phyloP scores from a whole-genome alignment of 2,329 filamentous ascomycete species.

The Samsoniella hepiali region DNA sequence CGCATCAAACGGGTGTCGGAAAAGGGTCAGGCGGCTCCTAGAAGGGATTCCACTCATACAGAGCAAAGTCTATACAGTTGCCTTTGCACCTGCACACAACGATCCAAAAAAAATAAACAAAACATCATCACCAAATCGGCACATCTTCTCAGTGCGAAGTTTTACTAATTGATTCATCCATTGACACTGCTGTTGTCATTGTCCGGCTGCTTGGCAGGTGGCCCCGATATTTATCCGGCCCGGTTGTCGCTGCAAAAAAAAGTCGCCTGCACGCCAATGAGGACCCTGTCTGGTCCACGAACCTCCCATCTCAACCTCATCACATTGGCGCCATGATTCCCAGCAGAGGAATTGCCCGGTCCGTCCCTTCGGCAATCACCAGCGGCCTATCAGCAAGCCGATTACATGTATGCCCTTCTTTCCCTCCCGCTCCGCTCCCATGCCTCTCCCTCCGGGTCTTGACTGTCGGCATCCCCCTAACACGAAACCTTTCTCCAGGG shows the following conservation, averaged over 20 bases:
- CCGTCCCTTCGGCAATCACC: constrained; percentile 33
- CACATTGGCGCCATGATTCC: constrained; percentile 40
- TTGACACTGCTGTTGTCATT: background rate
- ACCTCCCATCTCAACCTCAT: constrained; percentile 15
- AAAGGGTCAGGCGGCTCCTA: background rate
- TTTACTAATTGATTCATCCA: background rate
- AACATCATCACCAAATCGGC: background rate
- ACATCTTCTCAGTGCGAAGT: background rate
- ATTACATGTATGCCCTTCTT: constrained; percentile 27
- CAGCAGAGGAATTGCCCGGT: constrained; percentile 43
- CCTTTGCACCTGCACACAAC: background rate
- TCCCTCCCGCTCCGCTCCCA: background rate
- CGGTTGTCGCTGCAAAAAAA: constrained; percentile 28
- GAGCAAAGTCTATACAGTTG: background rate
- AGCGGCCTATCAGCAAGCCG: constrained; percentile 31
- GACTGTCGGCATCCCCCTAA: constrained; percentile 6
- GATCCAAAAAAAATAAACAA: constrained; percentile 2
- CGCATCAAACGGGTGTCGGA: background rate
- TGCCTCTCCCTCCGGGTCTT: background rate
- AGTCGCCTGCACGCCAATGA: constrained; percentile 25
- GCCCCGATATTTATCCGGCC: constrained; percentile 37
- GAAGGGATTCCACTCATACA: background rate
- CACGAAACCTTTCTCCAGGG: constrained; percentile 23
- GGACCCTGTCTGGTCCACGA: constrained; percentile 22
- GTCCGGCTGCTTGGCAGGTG: constrained; percentile 11